Conservation (phyloP, 164 flowering plant species). For the Vitis vinifera region DNA sequence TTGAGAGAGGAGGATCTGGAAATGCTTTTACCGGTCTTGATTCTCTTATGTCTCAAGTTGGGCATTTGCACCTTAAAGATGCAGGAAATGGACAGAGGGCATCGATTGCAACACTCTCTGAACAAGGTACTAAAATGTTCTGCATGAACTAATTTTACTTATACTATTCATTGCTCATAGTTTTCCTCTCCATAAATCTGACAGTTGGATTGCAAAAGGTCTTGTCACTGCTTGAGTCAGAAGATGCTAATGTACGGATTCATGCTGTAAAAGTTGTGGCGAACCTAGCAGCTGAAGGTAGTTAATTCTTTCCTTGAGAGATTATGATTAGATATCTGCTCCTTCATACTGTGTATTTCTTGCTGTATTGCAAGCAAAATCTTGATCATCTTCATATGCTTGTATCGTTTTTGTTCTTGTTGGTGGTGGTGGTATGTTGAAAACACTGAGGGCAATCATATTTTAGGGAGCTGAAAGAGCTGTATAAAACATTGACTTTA, state of each 20-base stretch:
- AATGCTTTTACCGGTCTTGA: constrained; percentile 43
- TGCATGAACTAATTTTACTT: neutral
- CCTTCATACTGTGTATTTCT: neutral
- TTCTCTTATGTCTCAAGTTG: constrained; percentile 56
- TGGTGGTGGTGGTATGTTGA: neutral
- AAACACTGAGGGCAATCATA: too few relatives aligned
- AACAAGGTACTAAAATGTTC: constrained; percentile 57
- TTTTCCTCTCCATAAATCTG: constrained; percentile 10
- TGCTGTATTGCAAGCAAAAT: neutral
- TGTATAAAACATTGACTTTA: neutral
- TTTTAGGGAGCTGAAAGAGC: too few relatives aligned
- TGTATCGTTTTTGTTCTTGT: neutral
- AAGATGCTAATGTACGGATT: constrained; percentile 84
- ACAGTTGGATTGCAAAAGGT: constrained; percentile 97
- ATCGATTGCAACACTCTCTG: constrained; percentile 73
- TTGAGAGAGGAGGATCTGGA: constrained; percentile 58
- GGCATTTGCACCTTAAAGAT: constrained; percentile 50
- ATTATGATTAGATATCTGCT: neutral
- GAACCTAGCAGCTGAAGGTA: constrained; percentile 98
- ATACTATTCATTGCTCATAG: neutral
- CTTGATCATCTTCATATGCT: neutral
- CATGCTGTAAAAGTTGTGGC: constrained; percentile 99
- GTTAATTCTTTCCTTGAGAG: neutral
- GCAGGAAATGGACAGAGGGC: constrained; percentile 65
- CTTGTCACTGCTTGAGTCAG: constrained; percentile 86